These are phyloP conservation scores for Debaryomyces hansenii DNA, from an alignment of 805 yeast genomes.

Conservation along the genomic window DNA sequence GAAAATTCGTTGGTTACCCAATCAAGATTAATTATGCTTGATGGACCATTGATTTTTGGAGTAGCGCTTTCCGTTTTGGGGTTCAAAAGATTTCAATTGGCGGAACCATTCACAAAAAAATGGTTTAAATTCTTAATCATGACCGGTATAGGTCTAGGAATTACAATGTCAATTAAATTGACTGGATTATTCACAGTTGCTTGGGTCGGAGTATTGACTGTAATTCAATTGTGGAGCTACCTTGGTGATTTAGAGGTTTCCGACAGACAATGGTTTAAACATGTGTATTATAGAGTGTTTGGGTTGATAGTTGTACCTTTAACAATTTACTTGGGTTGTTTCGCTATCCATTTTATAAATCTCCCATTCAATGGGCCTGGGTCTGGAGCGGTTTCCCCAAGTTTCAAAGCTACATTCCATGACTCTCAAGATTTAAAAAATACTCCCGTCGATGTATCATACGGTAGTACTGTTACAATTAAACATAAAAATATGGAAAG, in stretches of 20 bases:
- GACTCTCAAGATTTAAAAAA: constrained; percentile 35
- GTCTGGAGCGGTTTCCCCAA: constrained; percentile 61
- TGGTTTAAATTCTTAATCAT: constrained; percentile 57
- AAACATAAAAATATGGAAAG: constrained; percentile 72
- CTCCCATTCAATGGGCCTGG: constrained; percentile 56
- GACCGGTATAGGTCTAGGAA: constrained; percentile 54
- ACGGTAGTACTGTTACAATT: constrained; percentile 69
- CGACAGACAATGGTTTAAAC: constrained; percentile 35
- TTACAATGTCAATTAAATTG: constrained; percentile 63
- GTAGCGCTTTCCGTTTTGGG: constrained; percentile 50
- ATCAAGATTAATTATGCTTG: constrained; percentile 49
- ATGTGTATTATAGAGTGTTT: constrained; percentile 38
- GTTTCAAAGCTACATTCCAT: constrained; percentile 60
- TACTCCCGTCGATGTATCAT: constrained; percentile 64
- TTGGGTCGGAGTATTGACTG: constrained; percentile 57
- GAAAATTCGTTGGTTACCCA: constrained; percentile 69
- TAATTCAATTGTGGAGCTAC: constrained; percentile 61
- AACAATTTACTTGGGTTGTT: constrained; percentile 55
- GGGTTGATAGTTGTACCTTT: constrained; percentile 56
- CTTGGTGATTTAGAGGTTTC: constrained; percentile 66
- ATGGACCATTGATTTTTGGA: constrained; percentile 45
- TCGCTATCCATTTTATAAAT: constrained; percentile 54
- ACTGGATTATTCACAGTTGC: constrained; percentile 66
- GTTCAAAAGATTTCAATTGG: constrained; percentile 49
- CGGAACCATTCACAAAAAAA: constrained; percentile 40